Evolutionary conservation across 139 green algal genomes (phyloP), one percentile per base, ranked within the genome.

Genomic region (Edaphochlamys debaryana): DNA sequence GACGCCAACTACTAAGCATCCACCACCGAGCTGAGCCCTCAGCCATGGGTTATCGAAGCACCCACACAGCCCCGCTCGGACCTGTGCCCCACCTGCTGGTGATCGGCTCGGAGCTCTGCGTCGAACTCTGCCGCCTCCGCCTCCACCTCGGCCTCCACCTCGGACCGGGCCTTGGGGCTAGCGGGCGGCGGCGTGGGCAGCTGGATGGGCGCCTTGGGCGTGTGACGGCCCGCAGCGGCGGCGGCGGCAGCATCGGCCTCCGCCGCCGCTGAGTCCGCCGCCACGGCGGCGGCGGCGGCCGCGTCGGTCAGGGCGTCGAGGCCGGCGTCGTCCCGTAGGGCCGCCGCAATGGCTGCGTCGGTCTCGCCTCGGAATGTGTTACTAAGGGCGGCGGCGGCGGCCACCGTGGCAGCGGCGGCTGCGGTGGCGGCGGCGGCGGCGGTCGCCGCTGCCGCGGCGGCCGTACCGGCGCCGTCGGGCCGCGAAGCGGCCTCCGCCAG

Each of bases 21-120:
- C n/a, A n/a, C n/a, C n/a, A n/a, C n/a, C n/a, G n/a, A n/a, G n/a
- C n/a, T n/a, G n/a, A n/a, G n/a, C n/a, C n/a, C n/a, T n/a, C n/a
- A n/a, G n/a, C n/a, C n/a, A n/a, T n/a, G n/a, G n/a, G n/a, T n/a
- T n/a, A n/a, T n/a, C n/a, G n/a, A n/a, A n/a, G n/a, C n/a, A n/a
- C n/a, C n/a, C n/a, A n/a, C n/a, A n/a, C n/a, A n/a, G n/a, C n/a
- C n/a, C n/a, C n/a, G n/a, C n/a, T n/a, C n/a, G n/a, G n/a, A n/a
- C n/a, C n/a, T n/a, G n/a, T n/a, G 45, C 45, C 67, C 20, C 38
- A 73, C 67, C 67, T 73, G 67, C 67, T 54, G 67, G 13, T 30
- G 67, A 25, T 73, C 67, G 0, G 3, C 13, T 9, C 4, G 4
- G 3, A 73, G 19, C 23, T 54, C 38, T 8, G 20, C 25, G 6